Evolutionary conservation across 1,284 basidiomycete species (phyloP), one percentile per base, ranked within the genome.

Genomic region (Trichosporon coremiiforme): DNA sequence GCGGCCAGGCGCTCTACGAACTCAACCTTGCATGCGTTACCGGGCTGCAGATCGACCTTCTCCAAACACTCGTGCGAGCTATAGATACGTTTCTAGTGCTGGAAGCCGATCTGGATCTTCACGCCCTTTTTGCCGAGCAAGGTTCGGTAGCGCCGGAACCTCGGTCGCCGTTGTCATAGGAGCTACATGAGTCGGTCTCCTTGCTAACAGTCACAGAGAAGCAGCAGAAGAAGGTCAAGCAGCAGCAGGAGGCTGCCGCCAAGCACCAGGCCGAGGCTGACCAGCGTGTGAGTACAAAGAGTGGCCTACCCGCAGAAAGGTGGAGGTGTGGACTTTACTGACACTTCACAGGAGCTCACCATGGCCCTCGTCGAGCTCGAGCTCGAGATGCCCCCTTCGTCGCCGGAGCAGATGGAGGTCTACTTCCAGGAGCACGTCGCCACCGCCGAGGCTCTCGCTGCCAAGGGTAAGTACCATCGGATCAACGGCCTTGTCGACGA

Each of bases 351-450:
- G 70, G 66, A 60, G 22, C 70, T 75, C 68, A 66, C 67, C 68
- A 66, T 75, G 66, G 64, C 69, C 36, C 68, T 73, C 29, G 70
- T 75, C 47, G 74, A 76, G 70, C 77, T 81, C 71, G 76, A 78
- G 66, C 65, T 70, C 25, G 83, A 84, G 74, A 85, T 87, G 45
- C 80, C 88, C 64, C 93, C 94, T 10, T 77, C 85, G 15, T 86
- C 87, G 53, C 87, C 91, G 6, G 90, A 92, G 73, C 89, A 90
- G 77, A 90, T 88, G 83, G 94, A 98, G 85, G 84, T 86, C 55
- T 96, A 91, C 85, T 99, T 99, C 85, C 93, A 96, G 90, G 86
- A 88, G 66, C 91, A 95, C 78, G 92, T 98, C 65, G 88, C 88
- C 69, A 87, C 90, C 78, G 96, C 95, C 74, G 96, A 99, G 85